phyloP scores from a whole-genome alignment of 192 early-diverging fungal species.

The Paraglomus brasilianum region DNA sequence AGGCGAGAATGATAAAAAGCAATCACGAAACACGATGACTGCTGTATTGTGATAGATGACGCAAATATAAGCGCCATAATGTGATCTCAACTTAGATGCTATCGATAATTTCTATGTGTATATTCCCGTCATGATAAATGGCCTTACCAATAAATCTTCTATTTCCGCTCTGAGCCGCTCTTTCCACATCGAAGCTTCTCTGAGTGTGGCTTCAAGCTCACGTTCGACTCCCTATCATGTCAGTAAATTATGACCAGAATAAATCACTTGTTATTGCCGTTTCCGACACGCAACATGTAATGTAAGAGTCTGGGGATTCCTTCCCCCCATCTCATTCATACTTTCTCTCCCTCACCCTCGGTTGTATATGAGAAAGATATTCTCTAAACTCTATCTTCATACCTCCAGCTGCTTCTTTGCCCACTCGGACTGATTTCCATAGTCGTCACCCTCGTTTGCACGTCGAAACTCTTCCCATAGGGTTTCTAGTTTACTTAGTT shows the following conservation, averaged over 20 bases:
- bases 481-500: constrained; percentile 8
- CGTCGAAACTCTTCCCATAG: constrained; percentile 20
- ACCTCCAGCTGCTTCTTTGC: constrained; percentile 21
- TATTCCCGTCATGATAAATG: too few species aligned
- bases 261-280: too few species aligned
- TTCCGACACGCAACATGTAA: too few species aligned
- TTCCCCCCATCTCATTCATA: too few species aligned
- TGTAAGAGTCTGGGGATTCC: too few species aligned
- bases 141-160: constrained; percentile 24
- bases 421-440: constrained; percentile 27
- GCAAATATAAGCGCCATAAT: neutral
- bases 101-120: too few species aligned
- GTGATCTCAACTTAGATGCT: neutral
- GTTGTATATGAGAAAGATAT: neutral
- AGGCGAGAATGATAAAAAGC: neutral
- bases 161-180: constrained; percentile 22
- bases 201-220: too few species aligned
- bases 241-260: too few species aligned
- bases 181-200: constrained; percentile 10
- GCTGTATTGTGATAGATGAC: neutral
- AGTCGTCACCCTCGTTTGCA: constrained; percentile 15
- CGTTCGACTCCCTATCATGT: too few species aligned
- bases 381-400: too few species aligned
- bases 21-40: neutral
- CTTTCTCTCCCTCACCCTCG: neutral